Base-by-base conservation (phyloP, 345 rosid genomes). In the Camelina hispida region DNA sequence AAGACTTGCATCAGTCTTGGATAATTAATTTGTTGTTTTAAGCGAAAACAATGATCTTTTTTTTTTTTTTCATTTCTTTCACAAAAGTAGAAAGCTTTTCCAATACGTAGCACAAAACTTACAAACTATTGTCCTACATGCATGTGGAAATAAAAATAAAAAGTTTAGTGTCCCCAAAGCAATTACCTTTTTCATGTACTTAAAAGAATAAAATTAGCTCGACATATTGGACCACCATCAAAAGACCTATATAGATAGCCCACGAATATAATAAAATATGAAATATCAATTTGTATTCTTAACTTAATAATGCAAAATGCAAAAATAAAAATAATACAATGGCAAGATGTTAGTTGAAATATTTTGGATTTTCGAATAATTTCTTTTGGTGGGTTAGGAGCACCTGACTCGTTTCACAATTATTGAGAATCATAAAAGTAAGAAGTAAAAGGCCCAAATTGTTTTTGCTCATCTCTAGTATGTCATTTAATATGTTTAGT, bases 331-430 rank as follows among this genome's bases (percentile, higher is more conserved):
- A 17, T 38, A 9, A 2, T 9, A 67, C 51, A 67, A 67, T 68
- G 74, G 74, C 30, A 38, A 50, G 46, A 43, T 61, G 50, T 68
- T 42, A 16, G 66, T 74, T 74, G 67, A 51, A 66, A 66, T 74
- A 50, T 38, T 28, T 66, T 74, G 51, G 71, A 73, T 65, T 20
- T 44, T 53, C 56, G 58, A 65, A 59, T 67, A 50, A 42, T 67
- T 66, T 59, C 52, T 11, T 57, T 16, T 66, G 53, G 61, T 74
- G 73, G 73, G 61, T 74, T 74, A 66, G 72, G 60, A 66, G 20
- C 60, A 74, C 60, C 67, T 48, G 67, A 74, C 72, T 66, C 60
- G 13, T 48, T 74, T 48, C 18, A 47, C 78, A 74, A 48, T 74
- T 40, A 48, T 66, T 74, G 78, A 58, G 66, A 66, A 74, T 74